These are phyloP conservation scores for Solanum megistacrolobum DNA, from an alignment of 257 asterid genomes.

Conservation along the genomic window DNA sequence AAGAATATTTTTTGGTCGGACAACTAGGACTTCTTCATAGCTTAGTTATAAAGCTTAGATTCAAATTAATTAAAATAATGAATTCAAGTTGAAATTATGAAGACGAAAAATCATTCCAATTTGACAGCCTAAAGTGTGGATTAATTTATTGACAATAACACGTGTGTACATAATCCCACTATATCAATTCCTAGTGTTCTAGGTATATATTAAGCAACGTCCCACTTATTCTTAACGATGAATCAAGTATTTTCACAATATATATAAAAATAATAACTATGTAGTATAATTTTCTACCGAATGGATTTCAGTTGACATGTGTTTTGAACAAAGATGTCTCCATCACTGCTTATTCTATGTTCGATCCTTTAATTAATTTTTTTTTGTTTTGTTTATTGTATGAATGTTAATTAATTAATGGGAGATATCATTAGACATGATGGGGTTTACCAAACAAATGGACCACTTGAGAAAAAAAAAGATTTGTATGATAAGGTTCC, in stretches of 20 bases:
- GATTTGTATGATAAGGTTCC: neutral
- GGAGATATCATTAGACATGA: neutral
- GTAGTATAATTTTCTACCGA: neutral
- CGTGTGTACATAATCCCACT: neutral
- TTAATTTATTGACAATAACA: neutral
- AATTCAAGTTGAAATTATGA: neutral
- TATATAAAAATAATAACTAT: neutral
- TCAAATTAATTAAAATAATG: neutral
- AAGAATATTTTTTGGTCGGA: constrained; percentile 42
- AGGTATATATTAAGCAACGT: neutral
- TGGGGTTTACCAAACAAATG: neutral
- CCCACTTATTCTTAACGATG: neutral
- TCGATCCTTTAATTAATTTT: neutral
- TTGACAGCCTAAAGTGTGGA: neutral
- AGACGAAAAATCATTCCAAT: neutral
- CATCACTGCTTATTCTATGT: neutral
- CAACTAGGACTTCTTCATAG: neutral
- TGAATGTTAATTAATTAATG: neutral
- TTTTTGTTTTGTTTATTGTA: neutral
- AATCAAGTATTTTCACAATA: neutral
- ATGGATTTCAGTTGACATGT: neutral
- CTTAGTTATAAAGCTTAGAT: neutral
- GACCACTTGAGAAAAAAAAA: neutral
- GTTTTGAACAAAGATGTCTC: neutral
- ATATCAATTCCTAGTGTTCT: neutral